These are phyloP conservation scores for Backusella mclennaniae DNA, from an alignment of 192 early-diverging fungal genomes.

Conservation along the genomic window DNA sequence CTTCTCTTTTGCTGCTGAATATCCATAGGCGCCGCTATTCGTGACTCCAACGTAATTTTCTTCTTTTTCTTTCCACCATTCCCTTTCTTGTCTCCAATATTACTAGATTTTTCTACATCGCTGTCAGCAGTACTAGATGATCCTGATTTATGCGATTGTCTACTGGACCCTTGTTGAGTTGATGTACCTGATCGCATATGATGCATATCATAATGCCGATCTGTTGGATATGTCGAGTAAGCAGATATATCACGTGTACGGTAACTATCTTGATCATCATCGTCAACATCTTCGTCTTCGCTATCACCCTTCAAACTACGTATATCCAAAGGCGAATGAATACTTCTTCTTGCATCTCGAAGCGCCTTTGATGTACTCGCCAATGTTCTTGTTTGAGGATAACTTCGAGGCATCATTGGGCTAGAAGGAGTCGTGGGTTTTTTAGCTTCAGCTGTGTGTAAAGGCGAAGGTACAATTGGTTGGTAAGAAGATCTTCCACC, in stretches of 20 bases:
- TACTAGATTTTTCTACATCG: background rate
- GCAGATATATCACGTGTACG: conserved; percentile 8
- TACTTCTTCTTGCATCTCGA: background rate
- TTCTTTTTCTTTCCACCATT: background rate
- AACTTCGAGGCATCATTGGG: conserved; percentile 8
- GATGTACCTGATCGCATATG: background rate
- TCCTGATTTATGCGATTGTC: background rate
- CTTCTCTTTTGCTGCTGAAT: background rate
- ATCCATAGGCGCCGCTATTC: background rate
- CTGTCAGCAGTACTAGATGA: background rate
- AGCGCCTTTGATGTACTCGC: background rate
- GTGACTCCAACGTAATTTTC: background rate
- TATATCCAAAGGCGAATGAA: background rate
- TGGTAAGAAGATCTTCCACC: conserved; percentile 9
- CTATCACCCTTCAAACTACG: background rate
- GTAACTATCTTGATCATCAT: background rate
- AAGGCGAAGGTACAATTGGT: conserved; percentile 1
- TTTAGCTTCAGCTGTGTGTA: background rate
- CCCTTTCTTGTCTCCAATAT: background rate
- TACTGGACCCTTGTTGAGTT: background rate
- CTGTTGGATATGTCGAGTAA: conserved; percentile 8
- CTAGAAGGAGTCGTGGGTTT: background rate
- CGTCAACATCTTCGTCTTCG: background rate
- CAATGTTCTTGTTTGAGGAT: background rate
- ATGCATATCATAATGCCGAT: conserved; percentile 4